Base-by-base conservation (phyloP, 2,329 filamentous ascomycete genomes). In the Penicillium freii region DNA sequence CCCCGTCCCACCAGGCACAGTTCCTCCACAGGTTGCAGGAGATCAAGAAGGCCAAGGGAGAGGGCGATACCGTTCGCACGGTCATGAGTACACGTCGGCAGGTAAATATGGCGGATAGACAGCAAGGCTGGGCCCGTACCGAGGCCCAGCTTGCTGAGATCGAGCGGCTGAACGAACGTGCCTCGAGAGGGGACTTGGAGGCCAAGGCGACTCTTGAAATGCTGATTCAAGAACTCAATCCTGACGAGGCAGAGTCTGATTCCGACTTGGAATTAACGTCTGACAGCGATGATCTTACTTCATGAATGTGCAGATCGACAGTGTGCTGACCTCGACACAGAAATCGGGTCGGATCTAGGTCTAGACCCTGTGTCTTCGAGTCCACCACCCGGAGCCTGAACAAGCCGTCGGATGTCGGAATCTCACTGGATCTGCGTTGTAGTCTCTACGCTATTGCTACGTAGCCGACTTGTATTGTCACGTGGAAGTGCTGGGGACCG, bases 21-120 rank as follows among this genome's bases (percentile, higher is more conserved):
- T 91, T 91, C 67, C 74, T 91, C 1, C 84, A 88, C 64, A 83
- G 84, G 29, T 68, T 92, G 25, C 87, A 87, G 62, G 80, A 81
- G 13, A 73, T 88, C 51, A 91, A 91, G 72, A 80, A 80, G 48
- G 79, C 80, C 29, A 85, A 80, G 63, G 87, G 86, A 8, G 87
- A 91, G 71, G 78, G 72, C 19, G 88, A 91, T 67, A 75, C 83
- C 17, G 86, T 90, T n/a, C 73, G 74, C 27, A 88, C 86, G 0
- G 79, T 87, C 5, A 81, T 83, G 68, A 81, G 82, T 11, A 61
- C 67, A 21, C 72, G 67, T 39, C 68, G 77, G 9, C 65, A 65
- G 10, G 66, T 70, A 45, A 71, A 68, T 57, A 54, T 73, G 23
- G 66, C 70, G 25, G 71, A 69, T 21, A 69, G 66, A 39, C 57